These are phyloP conservation scores for Epichloe aotearoae DNA, from an alignment of 2,329 filamentous ascomycete genomes.

Conservation along the genomic window DNA sequence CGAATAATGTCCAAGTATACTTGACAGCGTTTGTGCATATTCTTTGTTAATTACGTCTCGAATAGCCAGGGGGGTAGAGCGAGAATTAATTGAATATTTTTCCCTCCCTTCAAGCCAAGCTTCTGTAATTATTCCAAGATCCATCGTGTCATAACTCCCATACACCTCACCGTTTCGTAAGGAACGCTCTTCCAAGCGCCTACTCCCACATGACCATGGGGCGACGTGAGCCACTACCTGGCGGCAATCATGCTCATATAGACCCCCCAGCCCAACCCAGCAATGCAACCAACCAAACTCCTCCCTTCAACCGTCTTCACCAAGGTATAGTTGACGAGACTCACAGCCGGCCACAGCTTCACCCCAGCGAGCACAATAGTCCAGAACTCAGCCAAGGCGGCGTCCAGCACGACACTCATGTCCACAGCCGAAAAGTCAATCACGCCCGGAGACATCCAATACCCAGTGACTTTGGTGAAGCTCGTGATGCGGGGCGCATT, in stretches of 20 bases:
- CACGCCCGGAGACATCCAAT: constrained; percentile 24
- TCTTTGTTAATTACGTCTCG: neutral
- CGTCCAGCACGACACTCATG: constrained; percentile 29
- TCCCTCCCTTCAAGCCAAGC: neutral
- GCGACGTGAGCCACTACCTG: neutral
- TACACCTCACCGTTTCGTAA: neutral
- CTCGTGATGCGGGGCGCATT: constrained; percentile 24
- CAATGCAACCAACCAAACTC: constrained; percentile 57
- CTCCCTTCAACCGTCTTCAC: constrained; percentile 58
- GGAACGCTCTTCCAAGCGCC: neutral
- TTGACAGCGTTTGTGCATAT: neutral
- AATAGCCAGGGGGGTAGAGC: neutral
- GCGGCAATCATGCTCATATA: constrained; percentile 54
- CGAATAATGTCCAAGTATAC: neutral
- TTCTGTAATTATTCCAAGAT: no score
- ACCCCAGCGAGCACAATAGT: constrained; percentile 55
- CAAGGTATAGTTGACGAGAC: constrained; percentile 53
- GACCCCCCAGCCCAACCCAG: constrained; percentile 62
- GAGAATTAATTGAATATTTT: neutral
- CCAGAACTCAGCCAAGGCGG: constrained; percentile 43
- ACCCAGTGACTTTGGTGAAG: constrained; percentile 20
- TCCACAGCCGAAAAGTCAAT: constrained; percentile 33
- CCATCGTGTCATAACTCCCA: no score
- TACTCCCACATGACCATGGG: neutral
- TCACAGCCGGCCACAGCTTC: constrained; percentile 56